Conservation (phyloP, 257 asterid genomes). For the Solanum microdontum region DNA sequence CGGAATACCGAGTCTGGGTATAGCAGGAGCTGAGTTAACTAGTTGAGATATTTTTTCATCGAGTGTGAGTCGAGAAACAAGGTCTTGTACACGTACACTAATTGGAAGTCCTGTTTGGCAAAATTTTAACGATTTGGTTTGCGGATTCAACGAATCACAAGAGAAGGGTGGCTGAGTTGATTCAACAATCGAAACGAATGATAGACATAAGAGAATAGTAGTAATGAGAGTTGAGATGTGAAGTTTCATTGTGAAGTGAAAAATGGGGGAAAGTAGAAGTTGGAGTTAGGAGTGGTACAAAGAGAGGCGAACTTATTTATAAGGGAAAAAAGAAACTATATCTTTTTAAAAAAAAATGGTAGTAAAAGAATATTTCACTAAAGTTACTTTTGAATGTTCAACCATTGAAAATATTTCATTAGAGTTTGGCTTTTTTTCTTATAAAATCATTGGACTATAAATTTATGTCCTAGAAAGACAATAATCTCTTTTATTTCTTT, state of each 20-base stretch:
- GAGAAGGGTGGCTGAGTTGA: constrained; percentile 56
- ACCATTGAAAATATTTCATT: neutral
- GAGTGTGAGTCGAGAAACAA: constrained; percentile 61
- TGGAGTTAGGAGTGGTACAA: neutral
- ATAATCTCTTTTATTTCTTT: neutral
- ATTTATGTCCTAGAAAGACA: neutral
- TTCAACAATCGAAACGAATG: neutral
- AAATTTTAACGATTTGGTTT: constrained; percentile 33
- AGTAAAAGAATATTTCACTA: neutral
- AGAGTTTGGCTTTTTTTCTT: neutral
- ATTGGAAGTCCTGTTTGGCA: constrained; percentile 52
- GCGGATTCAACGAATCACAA: constrained; percentile 36
- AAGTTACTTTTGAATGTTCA: neutral
- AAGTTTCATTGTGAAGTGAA: constrained; percentile 23
- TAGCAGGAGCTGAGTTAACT: constrained; percentile 54
- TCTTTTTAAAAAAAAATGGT: too few relatives aligned
- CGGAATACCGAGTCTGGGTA: constrained; percentile 73
- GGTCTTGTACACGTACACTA: constrained; percentile 40
- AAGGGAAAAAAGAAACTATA: neutral
- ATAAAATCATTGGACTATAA: neutral
- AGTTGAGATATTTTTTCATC: constrained; percentile 83
- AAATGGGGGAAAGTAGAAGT: neutral
- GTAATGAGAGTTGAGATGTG: constrained; percentile 1
- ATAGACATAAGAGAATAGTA: neutral
- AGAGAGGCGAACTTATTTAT: neutral